A percentile compares a stretch with the other conserved stretches of the same genome.
Conservation (phyloP, 2,329 filamentous ascomycete genomes). For the Cytospora piceicola region DNA sequence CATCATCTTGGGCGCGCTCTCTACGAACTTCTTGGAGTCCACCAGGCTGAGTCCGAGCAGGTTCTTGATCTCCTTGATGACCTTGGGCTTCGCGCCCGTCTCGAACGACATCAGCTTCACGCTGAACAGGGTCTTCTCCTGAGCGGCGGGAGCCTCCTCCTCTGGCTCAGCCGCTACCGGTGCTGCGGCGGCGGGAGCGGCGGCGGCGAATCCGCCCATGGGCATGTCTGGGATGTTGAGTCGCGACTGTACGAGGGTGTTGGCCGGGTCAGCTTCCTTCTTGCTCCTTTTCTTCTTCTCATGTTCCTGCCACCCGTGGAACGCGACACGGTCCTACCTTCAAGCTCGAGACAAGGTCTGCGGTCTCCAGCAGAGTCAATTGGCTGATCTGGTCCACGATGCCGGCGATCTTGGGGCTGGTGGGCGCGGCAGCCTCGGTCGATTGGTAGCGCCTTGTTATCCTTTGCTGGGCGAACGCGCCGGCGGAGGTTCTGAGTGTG, state of each 20-base stretch:
- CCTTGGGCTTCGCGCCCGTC: constrained; percentile 87
- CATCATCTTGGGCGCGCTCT: constrained; percentile 96
- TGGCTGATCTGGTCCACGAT: constrained; percentile 99
- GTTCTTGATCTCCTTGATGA: constrained; percentile 99
- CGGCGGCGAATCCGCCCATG: constrained; percentile 82
- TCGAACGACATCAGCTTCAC: constrained; percentile 93
- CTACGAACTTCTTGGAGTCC: constrained; percentile 99
- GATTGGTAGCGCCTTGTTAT: constrained; percentile 82
- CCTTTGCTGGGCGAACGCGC: constrained; percentile 51
- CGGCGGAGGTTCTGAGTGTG: constrained; percentile 49
- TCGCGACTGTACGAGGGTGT: constrained; percentile 63
- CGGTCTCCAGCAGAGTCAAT: constrained; percentile 96
- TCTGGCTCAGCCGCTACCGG: constrained; percentile 79
- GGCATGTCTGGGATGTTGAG: constrained; percentile 98
- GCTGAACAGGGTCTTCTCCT: constrained; percentile 97
- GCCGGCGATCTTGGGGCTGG: constrained; percentile 86
- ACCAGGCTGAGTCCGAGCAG: constrained; percentile 94
- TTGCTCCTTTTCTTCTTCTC: background rate
- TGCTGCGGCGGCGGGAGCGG: constrained; percentile 61
- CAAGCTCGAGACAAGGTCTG: constrained; percentile 89
- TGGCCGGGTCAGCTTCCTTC: constrained; percentile 21
- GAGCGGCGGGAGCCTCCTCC: constrained; percentile 82
- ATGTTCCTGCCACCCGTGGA: background rate
- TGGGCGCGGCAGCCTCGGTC: constrained; percentile 62
- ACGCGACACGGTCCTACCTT: constrained; percentile 66